phyloP scores from a whole-genome alignment of 1,284 basidiomycete genomes.

The Pisolithus thermaeus region DNA sequence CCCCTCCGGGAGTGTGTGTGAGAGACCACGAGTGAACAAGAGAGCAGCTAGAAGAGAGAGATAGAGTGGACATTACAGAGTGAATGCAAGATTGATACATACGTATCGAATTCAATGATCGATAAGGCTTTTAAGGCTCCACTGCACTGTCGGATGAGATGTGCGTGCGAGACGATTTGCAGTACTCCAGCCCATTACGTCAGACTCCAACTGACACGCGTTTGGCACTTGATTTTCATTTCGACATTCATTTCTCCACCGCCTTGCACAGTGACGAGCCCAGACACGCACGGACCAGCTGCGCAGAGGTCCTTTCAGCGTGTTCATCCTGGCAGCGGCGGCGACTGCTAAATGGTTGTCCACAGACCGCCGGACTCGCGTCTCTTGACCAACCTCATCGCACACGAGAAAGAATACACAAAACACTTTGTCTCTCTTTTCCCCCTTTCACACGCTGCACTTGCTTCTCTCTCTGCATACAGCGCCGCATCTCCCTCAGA shows the following conservation, averaged over 20 bases:
- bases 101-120: too few species aligned
- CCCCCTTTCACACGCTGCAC: slow-evolving; percentile 52
- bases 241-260: neutral
- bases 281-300: neutral
- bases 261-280: neutral
- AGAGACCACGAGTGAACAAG: too few species aligned
- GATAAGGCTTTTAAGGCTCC: too few species aligned
- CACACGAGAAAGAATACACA: slow-evolving; percentile 65
- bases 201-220: too few species aligned
- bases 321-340: neutral
- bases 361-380: slow-evolving; percentile 67
- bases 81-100: too few species aligned
- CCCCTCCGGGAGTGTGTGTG: too few species aligned
- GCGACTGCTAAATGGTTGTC: slow-evolving; percentile 42
- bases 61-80: too few species aligned
- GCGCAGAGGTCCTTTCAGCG: neutral
- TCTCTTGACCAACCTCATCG: slow-evolving; percentile 59
- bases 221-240: too few species aligned
- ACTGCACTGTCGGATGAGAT: too few species aligned
- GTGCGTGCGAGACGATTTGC: too few species aligned
- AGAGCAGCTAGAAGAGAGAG: too few species aligned
- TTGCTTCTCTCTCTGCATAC: slow-evolving; percentile 66
- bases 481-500: slow-evolving; percentile 59
- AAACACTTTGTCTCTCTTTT: slow-evolving; percentile 53
- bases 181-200: too few species aligned